Percentiles rank a stretch among this genome's conserved stretches.
phyloP scores from a whole-genome alignment of 148 eudicot species.

The Salicornia ramosissima region DNA sequence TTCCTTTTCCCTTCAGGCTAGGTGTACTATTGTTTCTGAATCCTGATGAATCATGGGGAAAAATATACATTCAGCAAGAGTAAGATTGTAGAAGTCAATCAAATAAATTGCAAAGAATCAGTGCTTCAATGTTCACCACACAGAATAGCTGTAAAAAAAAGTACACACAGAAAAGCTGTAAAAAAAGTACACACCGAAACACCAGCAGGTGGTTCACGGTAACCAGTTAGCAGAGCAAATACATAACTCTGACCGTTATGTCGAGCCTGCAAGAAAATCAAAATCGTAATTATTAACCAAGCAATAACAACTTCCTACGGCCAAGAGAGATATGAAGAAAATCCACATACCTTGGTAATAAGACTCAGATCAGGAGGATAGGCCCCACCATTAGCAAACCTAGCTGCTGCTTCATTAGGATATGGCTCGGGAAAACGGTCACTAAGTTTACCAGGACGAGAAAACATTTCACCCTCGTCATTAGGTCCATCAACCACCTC shows the following conservation, averaged over 20 bases:
- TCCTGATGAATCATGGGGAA: too few relatives aligned
- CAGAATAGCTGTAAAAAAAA: too few relatives aligned
- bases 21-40: too few relatives aligned
- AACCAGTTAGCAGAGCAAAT: slow-evolving; percentile 73
- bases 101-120: background rate
- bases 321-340: slow-evolving; percentile 7
- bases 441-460: slow-evolving; percentile 81
- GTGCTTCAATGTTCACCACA: too few relatives aligned
- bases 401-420: slow-evolving; percentile 77
- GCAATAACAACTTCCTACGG: background rate
- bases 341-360: slow-evolving; percentile 62
- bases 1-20: too few relatives aligned
- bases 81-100: background rate
- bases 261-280: slow-evolving; percentile 54
- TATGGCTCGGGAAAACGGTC: slow-evolving; percentile 82
- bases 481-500: slow-evolving; percentile 88
- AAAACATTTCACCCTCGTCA: slow-evolving; percentile 91
- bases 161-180: background rate
- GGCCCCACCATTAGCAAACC: slow-evolving; percentile 99
- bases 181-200: slow-evolving; percentile 43
- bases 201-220: slow-evolving; percentile 93
- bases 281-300: background rate
- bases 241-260: slow-evolving; percentile 91
- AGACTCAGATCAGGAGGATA: slow-evolving; percentile 99
- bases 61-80: background rate